Conservation (phyloP, 2,329 filamentous ascomycete genomes). For the Colletotrichum agaves region DNA sequence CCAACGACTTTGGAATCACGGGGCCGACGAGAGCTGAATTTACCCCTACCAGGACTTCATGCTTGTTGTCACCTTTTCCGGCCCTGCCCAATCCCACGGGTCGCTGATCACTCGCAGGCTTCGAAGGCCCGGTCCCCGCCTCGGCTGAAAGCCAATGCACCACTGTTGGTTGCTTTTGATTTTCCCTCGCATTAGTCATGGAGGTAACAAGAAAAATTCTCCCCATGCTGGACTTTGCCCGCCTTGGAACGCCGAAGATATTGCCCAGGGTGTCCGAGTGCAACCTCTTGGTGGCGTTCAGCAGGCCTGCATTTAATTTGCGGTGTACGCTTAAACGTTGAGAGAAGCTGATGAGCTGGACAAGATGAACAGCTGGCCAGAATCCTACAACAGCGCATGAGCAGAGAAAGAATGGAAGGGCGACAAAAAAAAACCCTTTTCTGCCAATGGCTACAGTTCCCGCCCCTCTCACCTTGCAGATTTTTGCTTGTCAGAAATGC, state of each 20-base stretch:
- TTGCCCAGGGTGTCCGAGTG: conserved; percentile 2
- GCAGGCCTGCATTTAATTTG: not conserved
- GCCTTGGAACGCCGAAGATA: not conserved
- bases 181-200: not conserved
- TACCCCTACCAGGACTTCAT: not conserved
- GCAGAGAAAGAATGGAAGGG: too few species aligned
- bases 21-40: conserved; percentile 1
- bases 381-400: not conserved
- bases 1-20: conserved; percentile 19
- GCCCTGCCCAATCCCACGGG: not conserved
- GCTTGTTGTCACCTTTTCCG: not conserved
- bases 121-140: conserved; percentile 1
- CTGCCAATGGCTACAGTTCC: not conserved
- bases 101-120: conserved; percentile 11
- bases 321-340: too few species aligned
- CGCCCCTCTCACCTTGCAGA: not conserved
- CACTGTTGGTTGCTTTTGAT: not conserved
- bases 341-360: not conserved
- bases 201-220: not conserved
- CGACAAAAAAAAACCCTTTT: not conserved
- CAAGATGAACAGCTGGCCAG: not conserved
- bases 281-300: conserved; percentile 12
- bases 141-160: conserved; percentile 18
- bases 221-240: not conserved
- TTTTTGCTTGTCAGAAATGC: not conserved